Evolutionary conservation across 768 basidiomycete genomes (phyloP), one percentile per base, ranked within the genome.

Genomic region (Russula brevipes): DNA sequence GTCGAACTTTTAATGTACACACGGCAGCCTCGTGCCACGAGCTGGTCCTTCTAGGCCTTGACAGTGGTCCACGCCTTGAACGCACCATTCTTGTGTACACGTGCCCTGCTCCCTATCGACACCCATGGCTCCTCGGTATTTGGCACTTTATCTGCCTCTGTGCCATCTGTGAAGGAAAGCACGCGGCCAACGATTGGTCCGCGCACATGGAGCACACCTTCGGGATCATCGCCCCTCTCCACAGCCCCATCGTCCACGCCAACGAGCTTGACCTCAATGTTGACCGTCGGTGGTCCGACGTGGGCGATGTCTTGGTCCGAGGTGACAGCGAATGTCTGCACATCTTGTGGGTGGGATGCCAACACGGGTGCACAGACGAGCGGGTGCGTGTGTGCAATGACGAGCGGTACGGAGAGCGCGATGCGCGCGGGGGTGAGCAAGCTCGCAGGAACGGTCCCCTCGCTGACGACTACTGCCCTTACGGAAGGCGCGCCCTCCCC

Each of bases 231-330:
- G 2, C 88, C 90, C 2, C 69, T 74, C 71, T 91, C 91, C 8
- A 91, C 77, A 10, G 74, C 72, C 1, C 77, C 78, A 58, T 95
- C 91, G 47, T 86, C 77, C 10, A 91, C 82, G 0, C 80, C 85
- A 0, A 80, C 70, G n/a, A 98, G 78, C 71, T 93, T 88, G 5
- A 82, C 85, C 73, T 97, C 95, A 0, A 94, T 78, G 69, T 95
- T 95, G 58, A 86, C 79, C n/a, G 85, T 82, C 2, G 95, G 94
- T 3, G 93, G 86, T 4, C 94, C 94, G 12, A 83, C 82, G 62
- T 83, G 82, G 14, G 80, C 76, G 9, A 72, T 62, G 68, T 81
- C 81, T 4, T 80, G 79, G 36, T 74, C 68, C 1, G 72, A 59
- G 0, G 71, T 70, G 1, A 70, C 59, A 2, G 64, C 59, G 36